These are phyloP conservation scores for Periconia digitata DNA, from an alignment of 2,329 filamentous ascomycete genomes.

Conservation along the genomic window DNA sequence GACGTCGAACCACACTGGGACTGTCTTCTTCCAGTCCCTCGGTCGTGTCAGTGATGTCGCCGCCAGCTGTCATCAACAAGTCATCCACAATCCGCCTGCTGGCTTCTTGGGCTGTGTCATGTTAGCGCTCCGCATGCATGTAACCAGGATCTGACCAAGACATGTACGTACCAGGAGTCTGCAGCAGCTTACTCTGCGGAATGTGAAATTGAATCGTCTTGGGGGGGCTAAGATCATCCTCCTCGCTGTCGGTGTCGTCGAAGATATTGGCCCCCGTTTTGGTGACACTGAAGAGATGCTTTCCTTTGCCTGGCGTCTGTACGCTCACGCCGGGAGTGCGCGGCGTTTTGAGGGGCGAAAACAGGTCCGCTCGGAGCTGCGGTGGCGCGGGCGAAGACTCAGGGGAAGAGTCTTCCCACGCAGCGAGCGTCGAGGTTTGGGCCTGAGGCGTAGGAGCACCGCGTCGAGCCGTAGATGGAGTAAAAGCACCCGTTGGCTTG, in stretches of 20 bases:
- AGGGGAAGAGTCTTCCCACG: slow-evolving; percentile 48
- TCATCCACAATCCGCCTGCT: slow-evolving; percentile 81
- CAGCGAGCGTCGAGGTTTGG: slow-evolving; percentile 20
- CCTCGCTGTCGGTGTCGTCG: slow-evolving; percentile 71
- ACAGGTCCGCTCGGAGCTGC: slow-evolving; percentile 80
- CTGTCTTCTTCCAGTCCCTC: slow-evolving; percentile 48
- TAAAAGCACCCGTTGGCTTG: slow-evolving; percentile 42
- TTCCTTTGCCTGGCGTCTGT: slow-evolving; percentile 63
- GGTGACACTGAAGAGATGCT: slow-evolving; percentile 53
- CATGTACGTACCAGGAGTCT: slow-evolving; percentile 70
- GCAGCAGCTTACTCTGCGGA: slow-evolving; percentile 73
- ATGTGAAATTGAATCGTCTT: slow-evolving; percentile 90
- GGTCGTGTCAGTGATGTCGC: slow-evolving; percentile 52
- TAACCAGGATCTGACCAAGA: neutral
- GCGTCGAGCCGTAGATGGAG: slow-evolving; percentile 39
- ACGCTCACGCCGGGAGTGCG: slow-evolving; percentile 84
- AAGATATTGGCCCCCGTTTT: slow-evolving; percentile 50
- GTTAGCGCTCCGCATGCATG: slow-evolving; percentile 15
- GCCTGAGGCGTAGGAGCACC: slow-evolving; percentile 26
- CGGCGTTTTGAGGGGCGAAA: slow-evolving; percentile 68
- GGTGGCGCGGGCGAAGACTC: slow-evolving; percentile 65
- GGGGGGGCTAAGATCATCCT: slow-evolving; percentile 74
- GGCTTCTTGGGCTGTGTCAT: slow-evolving; percentile 67
- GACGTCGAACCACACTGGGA: slow-evolving; percentile 51
- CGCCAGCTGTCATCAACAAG: slow-evolving; percentile 74